Conservation (phyloP, 352 stramenopile species). For the Globisporangium radiosum region DNA sequence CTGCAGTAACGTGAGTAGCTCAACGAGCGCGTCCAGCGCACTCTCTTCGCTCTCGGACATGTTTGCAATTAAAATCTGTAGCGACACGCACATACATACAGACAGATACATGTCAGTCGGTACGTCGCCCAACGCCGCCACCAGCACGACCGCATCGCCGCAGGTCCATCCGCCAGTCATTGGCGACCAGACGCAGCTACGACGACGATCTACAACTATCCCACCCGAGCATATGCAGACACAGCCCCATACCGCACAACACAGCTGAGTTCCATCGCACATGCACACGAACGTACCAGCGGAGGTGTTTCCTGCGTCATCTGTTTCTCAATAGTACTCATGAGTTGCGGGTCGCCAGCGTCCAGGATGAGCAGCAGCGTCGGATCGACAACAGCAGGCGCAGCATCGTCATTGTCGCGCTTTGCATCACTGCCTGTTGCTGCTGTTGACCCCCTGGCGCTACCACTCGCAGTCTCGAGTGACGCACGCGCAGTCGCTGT, state of each 20-base stretch:
- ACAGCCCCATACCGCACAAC: too few species aligned
- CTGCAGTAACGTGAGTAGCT: constrained; percentile 31
- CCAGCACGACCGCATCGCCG: too few species aligned
- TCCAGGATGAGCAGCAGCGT: constrained; percentile 27
- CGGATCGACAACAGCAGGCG: not conserved
- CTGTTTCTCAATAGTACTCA: constrained; percentile 35
- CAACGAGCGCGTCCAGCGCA: constrained; percentile 25
- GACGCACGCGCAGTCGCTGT: not conserved
- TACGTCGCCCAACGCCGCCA: too few species aligned
- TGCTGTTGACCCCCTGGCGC: not conserved
- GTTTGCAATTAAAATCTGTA: constrained; percentile 46
- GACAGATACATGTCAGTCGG: not conserved
- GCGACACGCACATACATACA: not conserved
- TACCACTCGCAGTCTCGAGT: not conserved
- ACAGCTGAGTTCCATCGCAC: too few species aligned
- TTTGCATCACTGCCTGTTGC: not conserved
- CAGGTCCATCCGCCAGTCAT: too few species aligned
- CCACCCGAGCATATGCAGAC: too few species aligned
- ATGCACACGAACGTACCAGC: constrained; percentile 9
- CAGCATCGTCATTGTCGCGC: not conserved
- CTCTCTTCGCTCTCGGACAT: constrained; percentile 34
- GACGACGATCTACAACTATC: too few species aligned
- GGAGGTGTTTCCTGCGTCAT: constrained; percentile 24
- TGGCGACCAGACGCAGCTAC: too few species aligned
- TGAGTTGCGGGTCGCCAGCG: constrained; percentile 30